Conservation (phyloP, 495 filamentous ascomycete species). For the Cenococcum geophilum region DNA sequence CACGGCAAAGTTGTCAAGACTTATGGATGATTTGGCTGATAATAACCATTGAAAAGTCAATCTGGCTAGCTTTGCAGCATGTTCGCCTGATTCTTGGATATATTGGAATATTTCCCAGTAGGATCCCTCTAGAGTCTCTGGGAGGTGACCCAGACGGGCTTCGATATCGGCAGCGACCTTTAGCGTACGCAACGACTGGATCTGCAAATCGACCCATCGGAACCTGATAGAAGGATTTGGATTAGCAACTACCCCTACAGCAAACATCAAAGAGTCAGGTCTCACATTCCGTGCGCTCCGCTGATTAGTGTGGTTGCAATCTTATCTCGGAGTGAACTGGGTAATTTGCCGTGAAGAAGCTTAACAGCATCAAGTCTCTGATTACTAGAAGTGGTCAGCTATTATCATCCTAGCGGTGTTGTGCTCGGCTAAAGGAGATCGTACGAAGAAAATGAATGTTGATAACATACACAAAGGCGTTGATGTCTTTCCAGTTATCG, state of each 20-base stretch:
- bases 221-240: conserved; percentile 6
- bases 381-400: background rate
- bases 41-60: conserved; percentile 12
- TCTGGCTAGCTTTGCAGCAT: conserved; percentile 4
- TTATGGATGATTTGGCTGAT: conserved; percentile 1
- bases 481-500: conserved; percentile 36
- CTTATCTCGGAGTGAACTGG: background rate
- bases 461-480: conserved; percentile 32
- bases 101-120: conserved; percentile 8
- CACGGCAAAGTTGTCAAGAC: conserved; percentile 4
- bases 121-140: conserved; percentile 5
- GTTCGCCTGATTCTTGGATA: conserved; percentile 7
- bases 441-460: too few relatives aligned
- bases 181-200: conserved; percentile 9
- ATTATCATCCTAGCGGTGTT: background rate
- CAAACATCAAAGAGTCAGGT: background rate
- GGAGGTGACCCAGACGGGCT: conserved; percentile 4
- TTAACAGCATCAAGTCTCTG: background rate
- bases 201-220: conserved; percentile 14
- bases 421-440: too few relatives aligned
- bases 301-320: background rate
- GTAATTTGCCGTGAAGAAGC: background rate
- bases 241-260: background rate
- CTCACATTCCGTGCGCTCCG: background rate
- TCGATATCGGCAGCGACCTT: conserved; percentile 14